phyloP scores from a whole-genome alignment of 257 asterid genomes.

The Solanum bulbocastanum region DNA sequence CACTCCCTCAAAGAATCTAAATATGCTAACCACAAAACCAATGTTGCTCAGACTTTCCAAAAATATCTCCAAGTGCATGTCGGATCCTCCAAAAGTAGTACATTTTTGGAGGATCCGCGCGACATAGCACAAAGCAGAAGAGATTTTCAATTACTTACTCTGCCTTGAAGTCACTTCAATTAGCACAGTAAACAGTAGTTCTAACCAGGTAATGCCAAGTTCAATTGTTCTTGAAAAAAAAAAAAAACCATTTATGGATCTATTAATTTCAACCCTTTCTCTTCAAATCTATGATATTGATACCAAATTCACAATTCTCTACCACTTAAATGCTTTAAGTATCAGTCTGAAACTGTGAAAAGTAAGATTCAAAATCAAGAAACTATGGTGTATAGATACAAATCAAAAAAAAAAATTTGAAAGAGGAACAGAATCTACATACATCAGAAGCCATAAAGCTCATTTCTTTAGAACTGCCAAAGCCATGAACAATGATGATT shows the following conservation, averaged over 20 bases:
- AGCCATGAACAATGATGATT: conserved; percentile 76
- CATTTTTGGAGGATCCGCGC: not conserved
- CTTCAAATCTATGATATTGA: not conserved
- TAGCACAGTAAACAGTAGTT: not conserved
- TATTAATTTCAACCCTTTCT: not conserved
- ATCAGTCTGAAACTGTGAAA: not conserved
- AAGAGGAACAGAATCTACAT: not conserved
- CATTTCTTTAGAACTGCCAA: conserved; percentile 87
- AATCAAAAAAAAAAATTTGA: not conserved
- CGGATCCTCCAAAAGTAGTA: not conserved
- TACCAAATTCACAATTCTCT: not conserved
- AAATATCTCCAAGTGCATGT: not conserved
- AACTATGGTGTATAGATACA: not conserved
- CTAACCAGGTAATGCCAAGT: not conserved
- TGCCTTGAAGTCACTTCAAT: not conserved
- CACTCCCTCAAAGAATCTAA: not conserved
- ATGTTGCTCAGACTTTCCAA: not conserved
- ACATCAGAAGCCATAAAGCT: conserved; percentile 76
- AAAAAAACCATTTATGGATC: not conserved
- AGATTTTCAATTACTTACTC: not conserved
- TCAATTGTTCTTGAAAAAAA: not conserved
- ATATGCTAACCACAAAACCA: not conserved
- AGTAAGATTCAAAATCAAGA: not conserved
- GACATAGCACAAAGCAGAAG: not conserved
- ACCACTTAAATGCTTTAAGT: not conserved